Evolutionary conservation across 2,329 filamentous ascomycete species (phyloP), one percentile per base, ranked within the genome.

Genomic region (Beauveria medogensis): DNA sequence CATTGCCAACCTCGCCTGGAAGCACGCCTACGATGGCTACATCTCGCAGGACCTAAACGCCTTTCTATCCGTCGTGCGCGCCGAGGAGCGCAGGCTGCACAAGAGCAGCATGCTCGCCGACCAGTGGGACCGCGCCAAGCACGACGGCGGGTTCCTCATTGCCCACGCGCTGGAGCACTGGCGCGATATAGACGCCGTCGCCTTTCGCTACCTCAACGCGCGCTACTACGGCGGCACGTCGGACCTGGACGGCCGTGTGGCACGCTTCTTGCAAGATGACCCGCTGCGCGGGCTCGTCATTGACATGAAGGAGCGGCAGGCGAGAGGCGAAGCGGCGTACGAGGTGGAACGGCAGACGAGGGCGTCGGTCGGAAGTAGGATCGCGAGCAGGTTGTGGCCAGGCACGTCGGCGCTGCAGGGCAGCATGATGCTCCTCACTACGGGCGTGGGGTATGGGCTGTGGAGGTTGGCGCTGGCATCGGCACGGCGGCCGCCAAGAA

Each of bases 181-280:
- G 55, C 55, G 44, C 37, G 60, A 62, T 18, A 62, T 62, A 9
- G 60, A 62, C 26, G 30, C 40, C 14, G 55, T 62, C 12, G 54
- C 60, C 16, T 58, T 59, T 22, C 47, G 55, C 5, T 62, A 73
- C 53, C 71, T 73, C 62, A 70, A 72, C 37, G 66, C 60, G 54
- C 55, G 55, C 3, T 51, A 59, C n/a, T 59, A 59, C 18, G 55
- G 55, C 22, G 55, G 55, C 22, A 59, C 55, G 24, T 16, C 55
- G 34, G 55, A 51, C 37, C 7, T 59, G 34, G 55, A 59, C 2
- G 55, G 22, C 2, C 55, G 55, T 26, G 26, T 59, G n/a, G 26
- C 28, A 24, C 46, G 47, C 12, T 59, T 59, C 24, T 12, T 59
- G 34, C 34, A 20, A 10, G 47, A 51, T n/a, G 55, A 59, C 30